Evolutionary conservation across 345 rosid genomes (phyloP), one percentile per base, ranked within the genome.

Genomic region (Pistacia atlantica): DNA sequence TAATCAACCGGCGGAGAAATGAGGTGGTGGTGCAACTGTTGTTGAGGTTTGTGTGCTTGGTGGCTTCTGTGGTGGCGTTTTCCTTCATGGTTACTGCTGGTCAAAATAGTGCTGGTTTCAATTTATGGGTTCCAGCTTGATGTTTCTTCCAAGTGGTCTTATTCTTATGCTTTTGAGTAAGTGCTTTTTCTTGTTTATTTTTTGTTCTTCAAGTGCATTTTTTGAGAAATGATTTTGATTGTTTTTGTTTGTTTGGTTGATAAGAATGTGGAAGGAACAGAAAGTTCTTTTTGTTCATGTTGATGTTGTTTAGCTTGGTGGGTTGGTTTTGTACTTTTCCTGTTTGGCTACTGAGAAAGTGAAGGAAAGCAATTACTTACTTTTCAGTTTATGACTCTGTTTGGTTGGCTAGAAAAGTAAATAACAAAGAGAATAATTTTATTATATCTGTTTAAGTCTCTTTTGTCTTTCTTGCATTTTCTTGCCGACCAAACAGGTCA

Each of bases 141-240:
- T 67, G 76, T 93, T 73, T 80, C 70, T 76, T 89, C 98, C 76
- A 87, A 85, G 63, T 95, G 97, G 97, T 86, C 97, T 66, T 82
- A 87, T 83, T 91, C 98, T 65, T 80, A 85, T 78, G 88, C 98
- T 49, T 88, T 91, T 73, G 86, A 78, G 98, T 90, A 87, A 89
- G 93, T 67, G 62, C 9, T 25, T 31, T 31, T 35, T 65, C 22
- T 28, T 9, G 45, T 11, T n/a, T 4, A 7, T 37, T 10, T 5
- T 56, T 57, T 31, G 22, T 25, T 67, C 68, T 28, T 45, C 18
- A 13, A 4, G 62, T 4, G 62, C 11, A n/a, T 0, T 9, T 58
- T 58, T 0, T 20, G 55, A 11, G 17, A 4, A 1, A 0, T 3
- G 17, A 5, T 54, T 16, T 54, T 54, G 57, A 2, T 13, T 54